Percentiles rank a stretch among this genome's conserved stretches.
Evolutionary conservation across 371 early-diverging fungal species (phyloP).

Genomic region (Mucor saturninus): DNA sequence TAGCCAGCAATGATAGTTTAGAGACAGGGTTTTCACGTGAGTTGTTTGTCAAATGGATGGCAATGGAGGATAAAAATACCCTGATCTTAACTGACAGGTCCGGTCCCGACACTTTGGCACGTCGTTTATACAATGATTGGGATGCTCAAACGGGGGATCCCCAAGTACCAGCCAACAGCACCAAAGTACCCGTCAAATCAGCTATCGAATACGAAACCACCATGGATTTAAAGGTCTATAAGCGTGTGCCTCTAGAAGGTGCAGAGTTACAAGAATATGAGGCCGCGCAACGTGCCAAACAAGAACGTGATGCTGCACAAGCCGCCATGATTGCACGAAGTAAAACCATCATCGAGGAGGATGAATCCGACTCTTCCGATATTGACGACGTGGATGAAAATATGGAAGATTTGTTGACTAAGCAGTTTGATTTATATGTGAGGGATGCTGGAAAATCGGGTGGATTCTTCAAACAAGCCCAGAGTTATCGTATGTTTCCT

Average conservation of each 20-base stretch:
- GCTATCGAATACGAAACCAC: constrained; percentile 55
- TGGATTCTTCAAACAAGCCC: constrained; percentile 81
- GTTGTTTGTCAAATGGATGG: constrained; percentile 77
- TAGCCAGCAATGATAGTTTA: constrained; percentile 80
- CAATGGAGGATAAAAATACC: constrained; percentile 48
- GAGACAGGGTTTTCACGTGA: constrained; percentile 84
- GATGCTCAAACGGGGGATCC: constrained; percentile 23
- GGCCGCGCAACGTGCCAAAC: constrained; percentile 62
- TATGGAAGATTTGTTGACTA: constrained; percentile 57
- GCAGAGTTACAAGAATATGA: constrained; percentile 77
- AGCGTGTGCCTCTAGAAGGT: constrained; percentile 86
- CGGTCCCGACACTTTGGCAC: constrained; percentile 72
- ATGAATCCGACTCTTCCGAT: constrained; percentile 68
- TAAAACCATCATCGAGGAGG: constrained; percentile 75
- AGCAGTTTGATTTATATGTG: constrained; percentile 81
- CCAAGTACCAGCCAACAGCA: background rate
- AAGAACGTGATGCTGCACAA: constrained; percentile 77
- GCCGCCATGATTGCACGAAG: constrained; percentile 72
- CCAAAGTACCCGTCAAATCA: constrained; percentile 44
- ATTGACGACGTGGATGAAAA: constrained; percentile 68
- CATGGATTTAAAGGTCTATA: constrained; percentile 43
- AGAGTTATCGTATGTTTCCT: constrained; percentile 91
- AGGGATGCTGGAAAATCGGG: constrained; percentile 70
- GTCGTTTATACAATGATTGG: constrained; percentile 78
- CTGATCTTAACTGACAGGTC: constrained; percentile 83